Conservation (phyloP, 2,329 filamentous ascomycete species). For the Alternaria panax region DNA sequence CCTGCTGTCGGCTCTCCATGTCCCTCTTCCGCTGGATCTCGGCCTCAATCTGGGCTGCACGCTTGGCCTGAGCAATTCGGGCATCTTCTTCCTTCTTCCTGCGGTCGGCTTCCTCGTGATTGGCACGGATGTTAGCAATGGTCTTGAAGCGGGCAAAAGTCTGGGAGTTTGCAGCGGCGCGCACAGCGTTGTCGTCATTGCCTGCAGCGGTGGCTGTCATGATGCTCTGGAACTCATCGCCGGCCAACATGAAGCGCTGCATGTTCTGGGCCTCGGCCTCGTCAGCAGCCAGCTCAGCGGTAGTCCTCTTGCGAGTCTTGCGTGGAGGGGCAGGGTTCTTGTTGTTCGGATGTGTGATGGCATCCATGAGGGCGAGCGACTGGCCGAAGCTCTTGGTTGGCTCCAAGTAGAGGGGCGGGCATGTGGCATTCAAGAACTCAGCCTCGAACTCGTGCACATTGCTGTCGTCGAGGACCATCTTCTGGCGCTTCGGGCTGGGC, state of each 20-base stretch:
- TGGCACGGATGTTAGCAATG: conserved; percentile 81
- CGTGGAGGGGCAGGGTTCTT: conserved; percentile 78
- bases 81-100: conserved; percentile 60
- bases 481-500: conserved; percentile 74
- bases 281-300: conserved; percentile 93
- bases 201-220: conserved; percentile 64
- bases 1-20: conserved; percentile 43
- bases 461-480: conserved; percentile 76
- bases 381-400: conserved; percentile 74
- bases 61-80: conserved; percentile 46
- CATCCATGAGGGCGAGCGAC: conserved; percentile 74
- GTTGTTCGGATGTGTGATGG: conserved; percentile 79
- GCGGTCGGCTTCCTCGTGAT: conserved; percentile 75
- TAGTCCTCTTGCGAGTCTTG: conserved; percentile 89
- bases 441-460: conserved; percentile 79
- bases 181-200: conserved; percentile 69
- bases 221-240: conserved; percentile 80
- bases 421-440: conserved; percentile 75
- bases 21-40: conserved; percentile 46
- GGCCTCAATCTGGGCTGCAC: conserved; percentile 49
- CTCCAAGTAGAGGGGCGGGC: conserved; percentile 77
- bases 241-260: conserved; percentile 89
- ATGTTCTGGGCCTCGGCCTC: conserved; percentile 89
- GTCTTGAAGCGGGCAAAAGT: conserved; percentile 92
- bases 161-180: conserved; percentile 78